phyloP scores from a whole-genome alignment of 2,329 filamentous ascomycete genomes.

The Dendryphion nanum region DNA sequence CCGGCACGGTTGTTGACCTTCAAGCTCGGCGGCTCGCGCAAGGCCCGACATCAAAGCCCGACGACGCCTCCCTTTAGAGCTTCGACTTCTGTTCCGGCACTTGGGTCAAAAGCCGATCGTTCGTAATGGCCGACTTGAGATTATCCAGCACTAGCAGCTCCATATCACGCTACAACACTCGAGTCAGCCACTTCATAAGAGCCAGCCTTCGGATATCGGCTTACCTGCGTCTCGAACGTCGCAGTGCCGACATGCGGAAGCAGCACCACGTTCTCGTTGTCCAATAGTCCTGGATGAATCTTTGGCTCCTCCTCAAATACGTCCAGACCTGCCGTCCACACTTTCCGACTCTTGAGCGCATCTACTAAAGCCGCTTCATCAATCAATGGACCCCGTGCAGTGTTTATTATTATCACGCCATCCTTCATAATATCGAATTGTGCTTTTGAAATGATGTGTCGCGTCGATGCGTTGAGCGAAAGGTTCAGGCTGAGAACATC shows the following conservation, averaged over 20 bases:
- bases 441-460: constrained; percentile 51
- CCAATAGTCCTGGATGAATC: constrained; percentile 51
- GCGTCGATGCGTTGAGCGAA: constrained; percentile 50
- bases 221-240: constrained; percentile 58
- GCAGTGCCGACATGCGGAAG: constrained; percentile 61
- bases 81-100: constrained; percentile 59
- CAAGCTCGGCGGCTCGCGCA: too few species aligned
- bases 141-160: constrained; percentile 60
- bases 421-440: constrained; percentile 56
- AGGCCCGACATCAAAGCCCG: too few species aligned
- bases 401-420: constrained; percentile 59
- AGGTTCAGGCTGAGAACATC: constrained; percentile 58
- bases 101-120: constrained; percentile 58
- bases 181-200: constrained; percentile 9
- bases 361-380: constrained; percentile 56
- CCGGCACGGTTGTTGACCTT: too few species aligned
- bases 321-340: constrained; percentile 56
- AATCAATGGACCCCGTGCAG: constrained; percentile 56
- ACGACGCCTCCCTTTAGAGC: too few species aligned
- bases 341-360: constrained; percentile 54
- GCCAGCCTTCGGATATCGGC: constrained; percentile 7
- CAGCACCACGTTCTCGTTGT: constrained; percentile 52
- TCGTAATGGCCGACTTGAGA: constrained; percentile 55
- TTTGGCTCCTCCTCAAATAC: constrained; percentile 59
- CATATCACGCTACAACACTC: constrained; percentile 50